phyloP scores from a whole-genome alignment of 2,329 filamentous ascomycete species.

The Botryosphaeria agaves region DNA sequence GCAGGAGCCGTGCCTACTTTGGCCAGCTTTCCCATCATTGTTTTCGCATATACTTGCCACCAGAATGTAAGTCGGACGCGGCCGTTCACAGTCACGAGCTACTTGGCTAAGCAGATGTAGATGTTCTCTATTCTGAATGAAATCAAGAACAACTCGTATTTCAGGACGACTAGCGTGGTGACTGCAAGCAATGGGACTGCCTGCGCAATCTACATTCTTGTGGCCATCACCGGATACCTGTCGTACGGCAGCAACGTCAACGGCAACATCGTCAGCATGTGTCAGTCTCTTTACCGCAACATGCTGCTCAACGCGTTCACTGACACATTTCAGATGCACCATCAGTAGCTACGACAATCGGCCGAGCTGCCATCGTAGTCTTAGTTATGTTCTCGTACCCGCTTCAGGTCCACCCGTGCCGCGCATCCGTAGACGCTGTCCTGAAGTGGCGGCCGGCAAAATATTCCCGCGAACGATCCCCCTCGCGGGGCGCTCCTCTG shows the following conservation, averaged over 20 bases:
- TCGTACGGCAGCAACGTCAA: constrained; percentile 82
- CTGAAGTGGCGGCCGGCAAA: constrained; percentile 63
- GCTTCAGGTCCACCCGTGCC: constrained; percentile 86
- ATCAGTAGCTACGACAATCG: constrained; percentile 73
- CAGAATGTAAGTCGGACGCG: constrained; percentile 53
- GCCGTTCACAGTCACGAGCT: neutral
- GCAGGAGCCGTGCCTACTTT: constrained; percentile 62
- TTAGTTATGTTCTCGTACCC: constrained; percentile 95
- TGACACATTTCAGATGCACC: constrained; percentile 36
- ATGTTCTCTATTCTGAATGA: constrained; percentile 99
- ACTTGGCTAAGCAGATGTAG: constrained; percentile 31
- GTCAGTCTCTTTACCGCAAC: constrained; percentile 28
- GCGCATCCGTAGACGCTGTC: constrained; percentile 90
- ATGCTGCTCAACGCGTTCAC: neutral
- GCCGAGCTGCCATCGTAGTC: constrained; percentile 85
- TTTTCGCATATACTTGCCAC: constrained; percentile 99
- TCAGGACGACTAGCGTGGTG: constrained; percentile 63
- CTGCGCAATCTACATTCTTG: constrained; percentile 73
- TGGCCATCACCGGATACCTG: constrained; percentile 87
- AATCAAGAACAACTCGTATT: constrained; percentile 67
- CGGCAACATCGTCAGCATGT: constrained; percentile 91
- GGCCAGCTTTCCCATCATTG: constrained; percentile 80
- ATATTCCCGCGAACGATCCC: constrained; percentile 13
- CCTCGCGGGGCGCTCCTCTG: constrained; percentile 2
- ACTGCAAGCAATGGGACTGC: constrained; percentile 72